Evolutionary conservation across 2,329 filamentous ascomycete species (phyloP).

Genomic region (Calonectria montana): DNA sequence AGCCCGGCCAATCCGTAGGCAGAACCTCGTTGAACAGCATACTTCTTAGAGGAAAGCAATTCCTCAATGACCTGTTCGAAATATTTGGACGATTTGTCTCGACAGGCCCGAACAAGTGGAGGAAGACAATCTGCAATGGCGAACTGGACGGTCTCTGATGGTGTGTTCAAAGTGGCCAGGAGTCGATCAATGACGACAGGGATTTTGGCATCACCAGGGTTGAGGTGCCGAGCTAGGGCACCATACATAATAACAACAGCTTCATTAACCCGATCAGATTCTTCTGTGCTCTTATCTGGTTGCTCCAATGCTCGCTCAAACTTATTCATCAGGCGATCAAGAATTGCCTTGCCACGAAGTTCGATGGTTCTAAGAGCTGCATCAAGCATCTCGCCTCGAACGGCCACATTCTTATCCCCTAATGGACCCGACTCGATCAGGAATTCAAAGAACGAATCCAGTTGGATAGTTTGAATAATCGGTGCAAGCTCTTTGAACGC

Average conservation of each 20-base stretch:
- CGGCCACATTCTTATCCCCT: conserved; percentile 81
- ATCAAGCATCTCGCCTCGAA: conserved; percentile 91
- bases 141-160: conserved; percentile 96
- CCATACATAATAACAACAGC: conserved; percentile 98
- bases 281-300: conserved; percentile 83
- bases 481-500: conserved; percentile 86
- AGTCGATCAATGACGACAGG: conserved; percentile 89
- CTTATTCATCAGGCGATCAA: conserved; percentile 91
- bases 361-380: conserved; percentile 86
- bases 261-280: conserved; percentile 92
- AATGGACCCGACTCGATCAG: conserved; percentile 87
- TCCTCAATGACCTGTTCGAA: conserved; percentile 84
- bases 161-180: conserved; percentile 88
- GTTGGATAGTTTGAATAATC: conserved; percentile 73
- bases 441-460: conserved; percentile 85
- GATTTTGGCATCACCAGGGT: conserved; percentile 85
- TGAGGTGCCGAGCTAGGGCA: conserved; percentile 88
- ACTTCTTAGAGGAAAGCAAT: conserved; percentile 88
- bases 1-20: conserved; percentile 95
- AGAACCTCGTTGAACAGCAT: conserved; percentile 91
- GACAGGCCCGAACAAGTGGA: conserved; percentile 85
- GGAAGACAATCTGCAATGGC: conserved; percentile 95
- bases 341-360: conserved; percentile 80
- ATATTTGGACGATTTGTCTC: conserved; percentile 82
- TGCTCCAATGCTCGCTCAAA: conserved; percentile 91